phyloP scores from a whole-genome alignment of 441 rosid species.

The Mallotus repandus region DNA sequence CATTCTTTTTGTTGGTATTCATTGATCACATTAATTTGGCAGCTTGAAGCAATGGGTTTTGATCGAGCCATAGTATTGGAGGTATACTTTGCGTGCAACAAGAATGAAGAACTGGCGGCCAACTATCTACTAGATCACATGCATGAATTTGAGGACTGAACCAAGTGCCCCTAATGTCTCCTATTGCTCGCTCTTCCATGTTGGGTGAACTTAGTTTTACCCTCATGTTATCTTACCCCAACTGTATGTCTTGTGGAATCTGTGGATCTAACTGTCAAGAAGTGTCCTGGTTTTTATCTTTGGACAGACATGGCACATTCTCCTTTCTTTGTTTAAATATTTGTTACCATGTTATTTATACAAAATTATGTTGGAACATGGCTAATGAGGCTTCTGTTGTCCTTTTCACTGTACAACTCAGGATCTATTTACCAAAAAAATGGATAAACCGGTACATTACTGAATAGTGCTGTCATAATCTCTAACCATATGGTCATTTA shows the following conservation, averaged over 20 bases:
- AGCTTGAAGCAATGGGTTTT: conserved; percentile 78
- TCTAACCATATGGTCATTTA: neutral
- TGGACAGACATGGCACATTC: conserved; percentile 8
- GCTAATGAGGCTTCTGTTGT: neutral
- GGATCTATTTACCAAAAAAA: neutral
- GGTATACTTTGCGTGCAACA: conserved; percentile 80
- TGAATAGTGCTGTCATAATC: neutral
- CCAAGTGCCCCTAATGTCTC: conserved; percentile 19
- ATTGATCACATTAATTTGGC: conserved; percentile 13
- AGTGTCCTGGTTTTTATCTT: conserved; percentile 19
- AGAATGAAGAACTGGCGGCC: conserved; percentile 74
- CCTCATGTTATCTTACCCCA: conserved; percentile 14
- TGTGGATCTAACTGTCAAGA: conserved; percentile 19
- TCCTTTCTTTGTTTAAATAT: neutral
- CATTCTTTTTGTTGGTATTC: neutral
- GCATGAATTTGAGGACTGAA: conserved; percentile 66
- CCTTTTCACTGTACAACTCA: neutral
- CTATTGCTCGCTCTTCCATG: conserved; percentile 1
- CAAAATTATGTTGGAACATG: conserved; percentile 4
- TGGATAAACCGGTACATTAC: neutral
- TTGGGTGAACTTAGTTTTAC: conserved; percentile 16
- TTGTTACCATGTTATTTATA: conserved; percentile 1
- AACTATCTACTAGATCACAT: conserved; percentile 75
- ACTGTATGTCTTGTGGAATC: conserved; percentile 16
- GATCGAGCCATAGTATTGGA: conserved; percentile 57